Conservation (phyloP, 1,284 basidiomycete species). For the Lentinus polychrous region DNA sequence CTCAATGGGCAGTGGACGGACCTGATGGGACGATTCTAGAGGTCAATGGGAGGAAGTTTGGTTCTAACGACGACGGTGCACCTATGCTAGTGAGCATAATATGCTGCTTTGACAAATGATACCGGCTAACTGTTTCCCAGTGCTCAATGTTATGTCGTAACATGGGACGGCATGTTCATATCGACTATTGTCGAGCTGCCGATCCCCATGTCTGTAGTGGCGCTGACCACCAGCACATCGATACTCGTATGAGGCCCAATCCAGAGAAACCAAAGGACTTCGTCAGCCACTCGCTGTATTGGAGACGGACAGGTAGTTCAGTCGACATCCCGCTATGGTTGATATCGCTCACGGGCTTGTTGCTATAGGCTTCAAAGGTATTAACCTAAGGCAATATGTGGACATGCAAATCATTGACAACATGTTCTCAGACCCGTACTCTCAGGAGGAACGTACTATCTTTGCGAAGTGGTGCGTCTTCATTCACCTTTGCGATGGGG, state of each 20-base stretch:
- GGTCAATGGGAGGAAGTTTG: conserved; percentile 48
- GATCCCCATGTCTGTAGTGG: conserved; percentile 31
- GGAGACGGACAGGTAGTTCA: conserved; percentile 46
- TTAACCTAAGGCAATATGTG: neutral
- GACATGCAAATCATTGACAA: neutral
- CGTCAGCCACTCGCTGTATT: conserved; percentile 48
- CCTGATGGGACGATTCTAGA: conserved; percentile 41
- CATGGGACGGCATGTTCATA: conserved; percentile 48
- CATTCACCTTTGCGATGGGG: neutral
- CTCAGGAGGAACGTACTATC: conserved; percentile 42
- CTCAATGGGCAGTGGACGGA: conserved; percentile 49
- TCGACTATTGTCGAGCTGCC: conserved; percentile 47
- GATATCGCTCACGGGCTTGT: conserved; percentile 17
- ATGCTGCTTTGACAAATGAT: neutral
- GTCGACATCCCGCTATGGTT: neutral
- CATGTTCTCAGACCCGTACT: conserved; percentile 43
- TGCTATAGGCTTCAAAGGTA: conserved; percentile 29
- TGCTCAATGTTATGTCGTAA: conserved; percentile 50
- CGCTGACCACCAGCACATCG: conserved; percentile 41
- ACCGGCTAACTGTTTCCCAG: conserved; percentile 7
- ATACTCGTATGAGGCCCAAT: conserved; percentile 34
- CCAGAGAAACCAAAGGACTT: conserved; percentile 43
- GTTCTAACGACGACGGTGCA: conserved; percentile 50
- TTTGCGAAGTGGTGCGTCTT: conserved; percentile 50
- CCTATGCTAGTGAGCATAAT: conserved; percentile 39